Conservation (phyloP, 148 eudicot species). For the Vaccinium macrocarpon region DNA sequence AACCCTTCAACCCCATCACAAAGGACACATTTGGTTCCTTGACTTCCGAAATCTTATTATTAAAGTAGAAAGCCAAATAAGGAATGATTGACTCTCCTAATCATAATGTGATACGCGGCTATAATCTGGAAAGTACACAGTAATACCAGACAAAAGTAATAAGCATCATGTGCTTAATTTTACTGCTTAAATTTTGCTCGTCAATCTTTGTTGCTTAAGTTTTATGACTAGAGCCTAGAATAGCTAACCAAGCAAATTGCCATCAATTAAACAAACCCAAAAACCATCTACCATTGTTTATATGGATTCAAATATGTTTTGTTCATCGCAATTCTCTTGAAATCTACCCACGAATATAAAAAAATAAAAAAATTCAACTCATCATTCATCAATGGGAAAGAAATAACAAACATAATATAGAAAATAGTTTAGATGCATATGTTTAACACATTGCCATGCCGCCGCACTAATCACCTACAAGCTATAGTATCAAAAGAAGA, state of each 20-base stretch:
- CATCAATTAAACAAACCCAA: neutral
- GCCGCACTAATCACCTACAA: neutral
- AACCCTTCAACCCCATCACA: neutral
- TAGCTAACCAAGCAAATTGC: neutral
- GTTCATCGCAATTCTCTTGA: neutral
- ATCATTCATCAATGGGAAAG: neutral
- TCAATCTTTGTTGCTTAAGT: neutral
- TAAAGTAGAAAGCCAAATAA: neutral
- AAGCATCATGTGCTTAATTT: neutral
- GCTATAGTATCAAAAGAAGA: conserved; percentile 14
- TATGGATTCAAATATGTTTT: neutral
- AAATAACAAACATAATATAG: neutral
- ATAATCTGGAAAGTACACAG: neutral
- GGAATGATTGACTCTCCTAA: neutral
- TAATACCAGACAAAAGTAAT: neutral
- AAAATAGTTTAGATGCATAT: neutral
- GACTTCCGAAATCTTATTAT: neutral
- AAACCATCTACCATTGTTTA: neutral
- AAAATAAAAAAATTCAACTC: neutral
- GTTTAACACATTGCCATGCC: neutral
- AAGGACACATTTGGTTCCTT: neutral
- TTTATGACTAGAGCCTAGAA: neutral
- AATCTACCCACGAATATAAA: neutral
- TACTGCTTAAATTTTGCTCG: neutral
- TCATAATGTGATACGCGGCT: neutral